Evolutionary conservation across 805 yeast species (phyloP).

Genomic region (Yarrowia sp.): DNA sequence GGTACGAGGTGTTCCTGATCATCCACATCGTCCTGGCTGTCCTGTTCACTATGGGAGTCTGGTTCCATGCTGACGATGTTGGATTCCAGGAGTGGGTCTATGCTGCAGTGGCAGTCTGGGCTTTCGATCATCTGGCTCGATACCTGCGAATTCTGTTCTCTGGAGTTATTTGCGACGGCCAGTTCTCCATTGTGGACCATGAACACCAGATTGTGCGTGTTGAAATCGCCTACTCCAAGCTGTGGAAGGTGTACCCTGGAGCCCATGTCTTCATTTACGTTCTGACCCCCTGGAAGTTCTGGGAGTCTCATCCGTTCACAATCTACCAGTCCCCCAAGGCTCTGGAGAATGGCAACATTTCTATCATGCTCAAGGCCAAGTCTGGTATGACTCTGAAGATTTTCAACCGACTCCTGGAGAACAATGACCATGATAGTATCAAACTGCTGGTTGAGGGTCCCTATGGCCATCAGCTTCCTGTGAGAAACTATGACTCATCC

Average conservation of each 20-base stretch:
- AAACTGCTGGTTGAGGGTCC: slow-evolving; percentile 72
- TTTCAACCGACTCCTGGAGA: slow-evolving; percentile 47
- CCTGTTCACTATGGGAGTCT: slow-evolving; percentile 62
- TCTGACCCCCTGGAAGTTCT: slow-evolving; percentile 55
- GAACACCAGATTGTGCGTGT: slow-evolving; percentile 50
- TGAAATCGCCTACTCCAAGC: slow-evolving; percentile 48
- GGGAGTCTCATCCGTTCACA: slow-evolving; percentile 82
- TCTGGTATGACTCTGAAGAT: slow-evolving; percentile 60
- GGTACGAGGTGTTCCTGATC: slow-evolving; percentile 65
- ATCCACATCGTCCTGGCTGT: slow-evolving; percentile 64
- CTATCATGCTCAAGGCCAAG: slow-evolving; percentile 59
- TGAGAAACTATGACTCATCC: slow-evolving; percentile 60
- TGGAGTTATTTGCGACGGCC: slow-evolving; percentile 58
- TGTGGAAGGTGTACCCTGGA: slow-evolving; percentile 47
- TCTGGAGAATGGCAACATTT: slow-evolving; percentile 54
- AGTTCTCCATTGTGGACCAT: slow-evolving; percentile 59
- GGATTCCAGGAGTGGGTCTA: slow-evolving; percentile 65
- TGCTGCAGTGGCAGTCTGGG: slow-evolving; percentile 69
- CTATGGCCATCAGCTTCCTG: slow-evolving; percentile 64
- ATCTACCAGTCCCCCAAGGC: slow-evolving; percentile 45
- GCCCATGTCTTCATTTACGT: slow-evolving; percentile 34
- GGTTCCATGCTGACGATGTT: slow-evolving; percentile 60
- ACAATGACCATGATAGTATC: slow-evolving; percentile 46
- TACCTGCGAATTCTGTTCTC: slow-evolving; percentile 59
- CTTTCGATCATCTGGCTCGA: slow-evolving; percentile 67